Conservation (phyloP, 2,329 filamentous ascomycete species). For the Aspergillus sp. region DNA sequence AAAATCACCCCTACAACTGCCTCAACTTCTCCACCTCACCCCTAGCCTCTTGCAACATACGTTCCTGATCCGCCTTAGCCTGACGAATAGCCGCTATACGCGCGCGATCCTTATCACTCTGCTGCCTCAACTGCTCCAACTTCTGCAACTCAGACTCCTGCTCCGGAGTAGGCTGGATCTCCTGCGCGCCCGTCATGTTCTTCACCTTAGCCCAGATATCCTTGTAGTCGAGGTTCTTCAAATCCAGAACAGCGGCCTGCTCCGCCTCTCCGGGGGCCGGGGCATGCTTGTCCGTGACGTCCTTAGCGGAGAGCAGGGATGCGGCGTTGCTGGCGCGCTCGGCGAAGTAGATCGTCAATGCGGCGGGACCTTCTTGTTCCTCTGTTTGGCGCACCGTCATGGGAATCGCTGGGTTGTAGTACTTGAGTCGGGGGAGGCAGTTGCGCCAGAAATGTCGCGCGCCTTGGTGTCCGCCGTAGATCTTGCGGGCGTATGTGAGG, state of each 20-base stretch:
- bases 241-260: constrained; percentile 38
- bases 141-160: constrained; percentile 41
- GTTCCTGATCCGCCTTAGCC: constrained; percentile 48
- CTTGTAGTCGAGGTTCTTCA: constrained; percentile 41
- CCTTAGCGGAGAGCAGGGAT: constrained; percentile 24
- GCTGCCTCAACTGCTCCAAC: constrained; percentile 36
- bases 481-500: constrained; percentile 47
- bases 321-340: constrained; percentile 33
- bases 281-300: constrained; percentile 35
- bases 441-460: constrained; percentile 84
- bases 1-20: constrained; percentile 28
- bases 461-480: constrained; percentile 42
- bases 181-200: constrained; percentile 42
- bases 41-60: constrained; percentile 46
- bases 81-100: constrained; percentile 43
- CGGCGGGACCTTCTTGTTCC: constrained; percentile 49
- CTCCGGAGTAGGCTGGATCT: constrained; percentile 34
- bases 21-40: constrained; percentile 47
- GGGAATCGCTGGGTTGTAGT: constrained; percentile 81
- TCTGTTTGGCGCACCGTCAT: constrained; percentile 76
- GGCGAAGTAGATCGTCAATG: constrained; percentile 47
- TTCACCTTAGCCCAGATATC: constrained; percentile 49
- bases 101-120: constrained; percentile 42
- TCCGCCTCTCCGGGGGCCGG: constrained; percentile 34
- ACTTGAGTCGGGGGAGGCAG: constrained; percentile 85